phyloP scores from a whole-genome alignment of 805 yeast species.

The Saturnispora galanensis region DNA sequence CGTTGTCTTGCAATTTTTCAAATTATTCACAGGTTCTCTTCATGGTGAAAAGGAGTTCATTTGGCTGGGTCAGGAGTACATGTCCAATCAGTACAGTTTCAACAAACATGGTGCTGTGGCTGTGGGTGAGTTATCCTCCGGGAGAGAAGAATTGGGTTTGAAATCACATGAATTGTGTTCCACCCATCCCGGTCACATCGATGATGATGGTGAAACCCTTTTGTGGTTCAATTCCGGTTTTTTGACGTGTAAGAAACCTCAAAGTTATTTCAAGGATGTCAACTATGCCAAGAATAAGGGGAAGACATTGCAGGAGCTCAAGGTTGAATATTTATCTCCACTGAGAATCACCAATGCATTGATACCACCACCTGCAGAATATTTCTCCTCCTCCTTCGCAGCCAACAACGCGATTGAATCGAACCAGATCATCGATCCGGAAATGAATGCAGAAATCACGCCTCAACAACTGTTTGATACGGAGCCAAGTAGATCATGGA shows the following conservation, averaged over 20 bases:
- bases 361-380: conserved; percentile 43
- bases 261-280: conserved; percentile 31
- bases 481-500: conserved; percentile 50
- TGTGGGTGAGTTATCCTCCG: conserved; percentile 33
- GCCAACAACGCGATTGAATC: conserved; percentile 1
- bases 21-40: conserved; percentile 37
- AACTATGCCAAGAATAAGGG: conserved; percentile 23
- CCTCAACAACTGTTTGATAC: conserved; percentile 12
- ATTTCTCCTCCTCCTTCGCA: conserved; percentile 13
- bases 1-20: conserved; percentile 32
- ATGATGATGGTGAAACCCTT: conserved; percentile 40
- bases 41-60: conserved; percentile 78
- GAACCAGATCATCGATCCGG: conserved; percentile 8
- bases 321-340: conserved; percentile 30
- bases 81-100: conserved; percentile 45
- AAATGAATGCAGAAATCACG: conserved; percentile 6
- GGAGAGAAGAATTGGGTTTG: conserved; percentile 7
- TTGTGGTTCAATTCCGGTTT: conserved; percentile 69
- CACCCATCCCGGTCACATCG: conserved; percentile 54
- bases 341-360: conserved; percentile 36
- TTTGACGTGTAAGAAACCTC: conserved; percentile 42
- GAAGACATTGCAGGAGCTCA: conserved; percentile 22
- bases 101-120: conserved; percentile 48
- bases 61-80: conserved; percentile 57
- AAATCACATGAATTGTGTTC: conserved; percentile 40